A percentile compares a stretch with the other conserved stretches of the same genome.
phyloP scores from a whole-genome alignment of 2,329 filamentous ascomycete species.

The Cadophora sp. region DNA sequence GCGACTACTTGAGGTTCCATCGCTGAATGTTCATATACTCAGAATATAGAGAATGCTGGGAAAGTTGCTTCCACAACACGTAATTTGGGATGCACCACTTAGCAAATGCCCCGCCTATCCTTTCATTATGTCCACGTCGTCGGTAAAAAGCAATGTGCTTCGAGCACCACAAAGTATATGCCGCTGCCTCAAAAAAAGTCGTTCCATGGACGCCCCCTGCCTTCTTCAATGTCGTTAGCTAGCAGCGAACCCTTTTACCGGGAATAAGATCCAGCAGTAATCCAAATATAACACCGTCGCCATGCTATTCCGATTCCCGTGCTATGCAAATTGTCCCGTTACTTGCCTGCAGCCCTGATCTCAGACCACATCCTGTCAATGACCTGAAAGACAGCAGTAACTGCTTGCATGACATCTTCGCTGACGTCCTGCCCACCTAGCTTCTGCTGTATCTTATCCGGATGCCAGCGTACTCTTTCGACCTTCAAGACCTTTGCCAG shows the following conservation, averaged over 20 bases:
- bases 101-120: neutral
- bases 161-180: neutral
- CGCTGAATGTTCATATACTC: neutral
- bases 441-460: slow-evolving; percentile 94
- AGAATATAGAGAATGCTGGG: too few relatives aligned
- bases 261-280: neutral
- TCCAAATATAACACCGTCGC: slow-evolving; percentile 29
- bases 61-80: too few relatives aligned
- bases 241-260: neutral
- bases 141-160: slow-evolving; percentile 6
- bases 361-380: slow-evolving; percentile 83
- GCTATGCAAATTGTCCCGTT: slow-evolving; percentile 10
- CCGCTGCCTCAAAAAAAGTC: neutral
- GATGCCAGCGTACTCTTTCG: slow-evolving; percentile 94
- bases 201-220: neutral
- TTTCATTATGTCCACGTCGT: neutral
- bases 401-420: slow-evolving; percentile 72
- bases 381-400: slow-evolving; percentile 91
- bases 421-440: slow-evolving; percentile 76
- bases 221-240: neutral
- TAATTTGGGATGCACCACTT: neutral
- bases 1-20: neutral
- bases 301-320: slow-evolving; percentile 21
- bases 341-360: slow-evolving; percentile 32
- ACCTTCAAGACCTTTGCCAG: slow-evolving; percentile 68